These are phyloP conservation scores for Escovopsis sp. DNA, from an alignment of 2,329 filamentous ascomycete genomes.

Conservation along the genomic window DNA sequence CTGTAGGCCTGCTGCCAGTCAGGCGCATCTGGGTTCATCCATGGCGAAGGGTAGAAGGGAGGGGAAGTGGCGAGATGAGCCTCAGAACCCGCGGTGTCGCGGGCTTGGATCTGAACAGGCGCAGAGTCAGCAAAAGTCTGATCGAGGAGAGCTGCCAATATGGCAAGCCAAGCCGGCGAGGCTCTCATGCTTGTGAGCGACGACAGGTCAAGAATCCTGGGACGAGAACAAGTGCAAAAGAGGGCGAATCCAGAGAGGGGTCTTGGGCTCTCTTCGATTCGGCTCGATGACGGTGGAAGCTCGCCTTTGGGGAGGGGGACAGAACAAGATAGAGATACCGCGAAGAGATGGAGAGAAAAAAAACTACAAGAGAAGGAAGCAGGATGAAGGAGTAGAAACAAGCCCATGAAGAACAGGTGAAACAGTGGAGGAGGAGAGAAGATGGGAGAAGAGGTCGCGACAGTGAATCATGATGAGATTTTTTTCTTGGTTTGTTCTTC, in stretches of 20 bases:
- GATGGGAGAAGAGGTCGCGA: too few relatives aligned
- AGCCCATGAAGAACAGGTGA: too few relatives aligned
- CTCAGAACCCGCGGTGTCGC: constrained; percentile 1
- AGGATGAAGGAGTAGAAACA: neutral
- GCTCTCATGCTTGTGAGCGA: constrained; percentile 1
- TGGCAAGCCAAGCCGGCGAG: constrained; percentile 4
- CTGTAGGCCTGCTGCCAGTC: constrained; percentile 64
- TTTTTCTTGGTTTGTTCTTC: too few relatives aligned
- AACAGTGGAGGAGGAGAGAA: too few relatives aligned
- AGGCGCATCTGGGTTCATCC: constrained; percentile 58
- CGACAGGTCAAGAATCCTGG: neutral
- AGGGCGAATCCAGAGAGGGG: too few relatives aligned
- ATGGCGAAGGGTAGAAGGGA: constrained; percentile 75
- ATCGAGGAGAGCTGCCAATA: constrained; percentile 4
- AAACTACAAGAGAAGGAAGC: neutral
- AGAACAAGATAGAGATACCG: neutral
- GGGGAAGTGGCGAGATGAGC: constrained; percentile 25
- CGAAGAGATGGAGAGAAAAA: neutral
- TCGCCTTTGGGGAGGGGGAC: too few relatives aligned
- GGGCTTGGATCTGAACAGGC: constrained; percentile 8
- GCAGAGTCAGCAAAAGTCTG: constrained; percentile 11
- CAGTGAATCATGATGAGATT: too few relatives aligned
- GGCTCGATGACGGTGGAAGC: too few relatives aligned
- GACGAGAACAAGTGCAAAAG: too few relatives aligned
- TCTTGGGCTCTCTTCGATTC: too few relatives aligned